Base-by-base conservation (phyloP, 768 basidiomycete species). In the Asterophora parasitica region DNA sequence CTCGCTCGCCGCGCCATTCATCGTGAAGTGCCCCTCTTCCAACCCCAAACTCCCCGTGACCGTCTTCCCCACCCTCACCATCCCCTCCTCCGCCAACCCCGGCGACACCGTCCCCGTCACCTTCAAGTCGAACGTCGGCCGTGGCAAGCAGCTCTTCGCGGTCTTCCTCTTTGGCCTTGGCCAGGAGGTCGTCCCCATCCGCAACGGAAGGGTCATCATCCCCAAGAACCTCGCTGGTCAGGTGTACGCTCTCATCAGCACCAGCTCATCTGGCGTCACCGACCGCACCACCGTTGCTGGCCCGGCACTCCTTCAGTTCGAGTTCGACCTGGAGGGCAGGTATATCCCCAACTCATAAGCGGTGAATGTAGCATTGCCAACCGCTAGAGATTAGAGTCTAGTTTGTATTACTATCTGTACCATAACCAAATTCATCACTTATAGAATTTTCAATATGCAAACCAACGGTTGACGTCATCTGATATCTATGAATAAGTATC, bases 1-100 rank as follows among this genome's bases (percentile, higher is more conserved):
- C 55, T 65, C 69, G 4, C 51, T 70, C 16, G 68, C 65, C 13
- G 58, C 67, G 0, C 58, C 62, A 3, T 79, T 80, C 65, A 76
- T 81, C 63, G 66, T 59, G 13, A 58, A 58, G 1, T 83, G 81
- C 65, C 81, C 81, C 0, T 39, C 60, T 7, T 57, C 70, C 49
- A 82, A 81, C 64, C 73, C 76, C 1, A 47, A 69, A 23, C 68
- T 79, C 10, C 73, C 61, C 17, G 69, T 75, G 54, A 73, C 64
- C 46, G 66, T 75, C 17, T 81, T 78, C 71, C 73, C 78, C 7
- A 53, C 64, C 15, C 67, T 81, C 39, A 61, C 62, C n/a, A 51
- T 69, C 39, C 52, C 52, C 2, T 50, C 61, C 28, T 42, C 45
- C 31, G 17, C 44, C 4, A 37, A 35, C 17, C 49, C 49, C 11